These are phyloP conservation scores for Monosporascus sp. DNA, from an alignment of 2,329 filamentous ascomycete species.

Conservation along the genomic window DNA sequence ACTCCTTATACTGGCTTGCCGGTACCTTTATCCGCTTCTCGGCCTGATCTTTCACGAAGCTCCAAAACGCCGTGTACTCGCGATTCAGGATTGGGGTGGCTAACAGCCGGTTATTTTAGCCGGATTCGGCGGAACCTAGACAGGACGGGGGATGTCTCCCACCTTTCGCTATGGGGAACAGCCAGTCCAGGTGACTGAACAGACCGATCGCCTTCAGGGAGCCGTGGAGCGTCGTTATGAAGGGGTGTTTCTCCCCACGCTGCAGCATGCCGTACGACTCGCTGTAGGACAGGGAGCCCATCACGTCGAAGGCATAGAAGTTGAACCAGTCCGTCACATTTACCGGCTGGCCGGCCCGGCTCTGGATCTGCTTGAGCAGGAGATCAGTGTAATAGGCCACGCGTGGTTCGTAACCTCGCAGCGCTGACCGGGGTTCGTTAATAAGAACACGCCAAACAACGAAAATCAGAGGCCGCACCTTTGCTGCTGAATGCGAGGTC, in stretches of 20 bases:
- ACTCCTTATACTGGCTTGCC: no score
- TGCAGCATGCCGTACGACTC: constrained; percentile 30
- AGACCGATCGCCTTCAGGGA: constrained; percentile 17
- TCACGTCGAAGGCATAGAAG: constrained; percentile 33
- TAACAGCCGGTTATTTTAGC: no score
- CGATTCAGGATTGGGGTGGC: no score
- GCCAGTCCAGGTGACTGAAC: constrained; percentile 19
- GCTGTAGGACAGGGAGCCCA: constrained; percentile 37
- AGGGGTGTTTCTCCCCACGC: constrained; percentile 19
- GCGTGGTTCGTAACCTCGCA: constrained; percentile 22
- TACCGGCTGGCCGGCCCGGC: constrained; percentile 14
- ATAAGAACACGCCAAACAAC: not conserved
- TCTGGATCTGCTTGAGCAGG: constrained; percentile 18
- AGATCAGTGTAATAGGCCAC: constrained; percentile 19
- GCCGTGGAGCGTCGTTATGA: constrained; percentile 18
- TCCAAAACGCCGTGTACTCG: no score
- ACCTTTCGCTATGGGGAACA: constrained; percentile 6
- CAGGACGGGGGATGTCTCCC: no score
- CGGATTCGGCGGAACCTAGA: no score
- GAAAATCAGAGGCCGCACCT: constrained; percentile 11
- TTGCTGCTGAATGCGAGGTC: constrained; percentile 27
- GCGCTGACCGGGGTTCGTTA: not conserved
- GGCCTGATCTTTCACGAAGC: no score
- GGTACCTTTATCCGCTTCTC: no score
- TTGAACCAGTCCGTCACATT: constrained; percentile 29